Base-by-base conservation (phyloP, 345 rosid genomes). In the Capsella bursapastoris region DNA sequence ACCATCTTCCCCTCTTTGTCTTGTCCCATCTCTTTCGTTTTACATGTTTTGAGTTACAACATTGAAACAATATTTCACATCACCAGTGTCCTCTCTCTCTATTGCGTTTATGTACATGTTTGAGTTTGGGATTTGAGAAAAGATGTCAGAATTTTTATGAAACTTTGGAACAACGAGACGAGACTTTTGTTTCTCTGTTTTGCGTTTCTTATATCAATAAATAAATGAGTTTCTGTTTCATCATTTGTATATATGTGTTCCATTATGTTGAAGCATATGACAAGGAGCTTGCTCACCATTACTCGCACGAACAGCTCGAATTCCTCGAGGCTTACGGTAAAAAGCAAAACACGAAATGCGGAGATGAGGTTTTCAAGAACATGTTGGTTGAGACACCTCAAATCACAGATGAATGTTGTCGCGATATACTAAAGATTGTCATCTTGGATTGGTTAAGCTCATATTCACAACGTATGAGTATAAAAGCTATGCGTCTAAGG, bases 11-110 rank as follows among this genome's bases (percentile, higher is more conserved):
- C n/a, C 45, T 9, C 22, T 45, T 57, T 40, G 25, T 52, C 67
- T 22, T 12, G 5, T 11, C n/a, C 18, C 22, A 34, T 58, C 57
- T 32, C 31, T 59, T 14, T 44, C 40, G 4, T 37, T 57, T 37
- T 57, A 37, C 78, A 45, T 65, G 66, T 35, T 61, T 35, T 35
- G 71, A 56, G 60, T 74, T 58, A 57, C 67, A 59, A 57, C 67
- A 59, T 75, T 59, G 72, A 65, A 52, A 74, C 59, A 55, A 32
- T 56, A 57, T 55, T 73, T 66, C 32, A 57, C 8, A 65, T 18
- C 65, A 53, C 56, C 56, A 53, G 13, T 72, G 76, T 61, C 40
- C 28, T 55, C 28, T 45, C 9, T 57, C 48, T 62, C 32, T 16
- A 8, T 28, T 61, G 50, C 73, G 45, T 45, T 16, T 60, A 28